Evolutionary conservation across 208 protist species (phyloP), one percentile per base, ranked within the genome.

Genomic region (Crithidia brevicula): DNA sequence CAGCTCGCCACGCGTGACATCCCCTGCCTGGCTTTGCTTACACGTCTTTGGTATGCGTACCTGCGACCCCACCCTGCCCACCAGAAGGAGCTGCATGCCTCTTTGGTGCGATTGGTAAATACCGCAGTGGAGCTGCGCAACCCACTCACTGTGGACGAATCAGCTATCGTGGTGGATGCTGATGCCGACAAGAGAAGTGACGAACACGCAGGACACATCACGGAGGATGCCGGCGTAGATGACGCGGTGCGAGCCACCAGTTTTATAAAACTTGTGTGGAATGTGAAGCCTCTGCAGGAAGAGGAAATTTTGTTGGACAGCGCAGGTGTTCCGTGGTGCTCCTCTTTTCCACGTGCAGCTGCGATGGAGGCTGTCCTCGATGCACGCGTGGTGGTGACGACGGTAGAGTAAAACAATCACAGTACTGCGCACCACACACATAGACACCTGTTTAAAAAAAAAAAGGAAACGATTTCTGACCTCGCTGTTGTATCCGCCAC

Each of bases 181-280:
- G 11, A 31, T 11, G 34, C 13, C 6, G 46, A 52, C 16, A 13
- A 36, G 30, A 31, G 31, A 25, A 4, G 4, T 22, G 20, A 13
- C 3, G 46, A 30, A 9, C 10, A 42, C 18, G 13, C 28, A 22
- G 4, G 2, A 15, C 8, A 40, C 5, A 16, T 7, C 20, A n/a
- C 42, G 28, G 59, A 36, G 45, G 11, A 33, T 4, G 30, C 43
- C 30, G 5, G 6, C 4, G 30, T 3, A 8, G 28, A 30, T 1
- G 38, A 40, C 18, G 38, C 40, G 16, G 33, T 11, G 16, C 50
- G 57, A 15, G 60, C 52, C 27, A 5, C 13, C 0, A 22, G 23
- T 30, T 74, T 74, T 62, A n/a, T 74, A 2, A 33, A 67, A 7
- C 25, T 74, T 9, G 61, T 60, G 22, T 74, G 69, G 58, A 61